Evolutionary conservation across 129 eudicot genomes (phyloP), one percentile per base, ranked within the genome.

Genomic region (Flaveria brownii): DNA sequence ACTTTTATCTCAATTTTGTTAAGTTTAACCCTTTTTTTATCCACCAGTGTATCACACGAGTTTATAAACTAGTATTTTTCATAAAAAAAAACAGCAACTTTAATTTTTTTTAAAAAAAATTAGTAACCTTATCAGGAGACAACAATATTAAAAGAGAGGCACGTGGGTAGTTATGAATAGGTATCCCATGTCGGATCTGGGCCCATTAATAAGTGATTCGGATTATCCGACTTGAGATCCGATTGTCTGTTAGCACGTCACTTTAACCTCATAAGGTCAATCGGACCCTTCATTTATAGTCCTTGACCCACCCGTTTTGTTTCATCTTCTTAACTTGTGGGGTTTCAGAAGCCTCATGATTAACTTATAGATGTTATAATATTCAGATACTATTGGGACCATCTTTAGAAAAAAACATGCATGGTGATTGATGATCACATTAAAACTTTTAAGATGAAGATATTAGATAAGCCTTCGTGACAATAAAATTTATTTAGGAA

Each of bases 221-320:
- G 63, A 43, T 66, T 15, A 63, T 14, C 69, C 43, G 69, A 28
- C 12, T 63, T 9, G 45, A 56, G 54, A 61, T 52, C 64, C 36
- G 12, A 55, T 41, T 0, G 63, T 80, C 52, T 1, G 56, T 74
- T 80, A 68, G 74, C 45, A 51, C 16, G 74, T 73, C 83, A 17
- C 1, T 64, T 60, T 71, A 74, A 73, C 28, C 41, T 57, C 33
- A 17, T 50, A 26, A 17, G 68, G 9, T 74, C 55, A 25, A 57
- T 67, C 79, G 74, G 70, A 65, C 78, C 74, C 74, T 80, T 73
- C 51, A 65, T 65, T 80, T 64, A 73, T 80, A n/a, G 51, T 18
- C 51, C 62, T 10, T 64, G 80, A 64, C 80, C 72, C 80, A 76
- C 64, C 80, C 80, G 52, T 26, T 63, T 75, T 50, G 52, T 18